A percentile compares a stretch with the other conserved stretches of the same genome.
Conservation (phyloP, 805 yeast species). For the Suhomyces emberorum region DNA sequence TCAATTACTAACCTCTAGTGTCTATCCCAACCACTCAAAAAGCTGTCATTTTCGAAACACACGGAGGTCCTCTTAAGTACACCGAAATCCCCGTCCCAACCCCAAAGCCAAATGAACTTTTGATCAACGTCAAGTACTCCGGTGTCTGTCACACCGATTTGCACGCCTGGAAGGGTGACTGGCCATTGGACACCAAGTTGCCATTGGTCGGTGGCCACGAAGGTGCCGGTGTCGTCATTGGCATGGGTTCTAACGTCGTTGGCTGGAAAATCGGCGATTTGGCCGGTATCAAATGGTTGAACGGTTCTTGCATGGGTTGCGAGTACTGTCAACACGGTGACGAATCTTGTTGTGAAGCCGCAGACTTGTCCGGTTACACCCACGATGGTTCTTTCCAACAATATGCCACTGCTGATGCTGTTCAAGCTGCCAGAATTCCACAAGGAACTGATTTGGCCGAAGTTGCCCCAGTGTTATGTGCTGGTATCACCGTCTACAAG, state of each 20-base stretch:
- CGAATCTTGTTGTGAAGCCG: constrained; percentile 58
- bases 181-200: constrained; percentile 44
- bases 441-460: constrained; percentile 51
- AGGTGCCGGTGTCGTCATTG: constrained; percentile 48
- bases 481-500: constrained; percentile 67
- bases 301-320: constrained; percentile 42
- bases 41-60: constrained; percentile 41
- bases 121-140: constrained; percentile 43
- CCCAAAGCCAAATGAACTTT: constrained; percentile 40
- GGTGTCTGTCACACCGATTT: constrained; percentile 48
- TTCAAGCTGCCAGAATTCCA: constrained; percentile 60
- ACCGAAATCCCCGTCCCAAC: constrained; percentile 28
- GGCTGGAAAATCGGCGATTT: constrained; percentile 44
- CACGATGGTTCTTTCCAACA: constrained; percentile 71
- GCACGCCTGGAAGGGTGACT: constrained; percentile 48
- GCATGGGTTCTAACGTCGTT: constrained; percentile 37
- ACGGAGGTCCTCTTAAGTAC: constrained; percentile 41
- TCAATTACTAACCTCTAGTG: constrained; percentile 8
- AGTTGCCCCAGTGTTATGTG: constrained; percentile 63
- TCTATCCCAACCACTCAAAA: constrained; percentile 39
- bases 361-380: constrained; percentile 71
- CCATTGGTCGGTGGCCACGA: constrained; percentile 49
- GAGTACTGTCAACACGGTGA: constrained; percentile 40
- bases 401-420: constrained; percentile 63
- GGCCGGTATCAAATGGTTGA: constrained; percentile 47